These are phyloP conservation scores for Syncephalastrum contaminatum DNA, from an alignment of 371 early-diverging fungal genomes.

Conservation along the genomic window DNA sequence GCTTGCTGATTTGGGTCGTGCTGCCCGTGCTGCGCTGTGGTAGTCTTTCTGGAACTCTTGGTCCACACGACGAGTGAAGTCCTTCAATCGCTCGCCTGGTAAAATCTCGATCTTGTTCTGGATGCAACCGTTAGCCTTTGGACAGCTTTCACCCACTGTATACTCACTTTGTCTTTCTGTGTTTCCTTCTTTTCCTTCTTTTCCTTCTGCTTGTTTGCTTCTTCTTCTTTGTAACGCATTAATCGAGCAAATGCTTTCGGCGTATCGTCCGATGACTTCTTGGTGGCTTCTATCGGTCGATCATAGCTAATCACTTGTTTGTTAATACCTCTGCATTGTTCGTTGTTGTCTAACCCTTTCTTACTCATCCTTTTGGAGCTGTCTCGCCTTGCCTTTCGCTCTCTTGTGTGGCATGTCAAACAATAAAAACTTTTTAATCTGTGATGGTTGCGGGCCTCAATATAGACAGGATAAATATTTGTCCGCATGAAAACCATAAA, in stretches of 20 bases:
- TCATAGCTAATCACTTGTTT: constrained; percentile 6
- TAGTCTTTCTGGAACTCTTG: constrained; percentile 28
- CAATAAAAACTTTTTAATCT: background rate
- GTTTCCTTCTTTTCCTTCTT: constrained; percentile 30
- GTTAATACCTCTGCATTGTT: background rate
- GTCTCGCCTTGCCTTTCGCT: constrained; percentile 41
- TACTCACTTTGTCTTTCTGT: constrained; percentile 11
- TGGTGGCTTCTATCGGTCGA: constrained; percentile 15
- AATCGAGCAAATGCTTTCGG: constrained; percentile 44
- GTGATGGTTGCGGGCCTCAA: background rate
- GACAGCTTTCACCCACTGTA: background rate
- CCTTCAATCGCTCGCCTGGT: constrained; percentile 46
- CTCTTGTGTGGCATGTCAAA: constrained; percentile 41
- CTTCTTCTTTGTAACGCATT: constrained; percentile 35
- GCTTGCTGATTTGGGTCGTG: constrained; percentile 33
- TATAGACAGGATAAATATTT: background rate
- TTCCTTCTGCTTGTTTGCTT: constrained; percentile 31
- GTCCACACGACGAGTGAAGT: constrained; percentile 43
- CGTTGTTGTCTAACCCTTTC: constrained; percentile 25
- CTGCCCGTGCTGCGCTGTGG: constrained; percentile 24
- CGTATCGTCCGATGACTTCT: constrained; percentile 23
- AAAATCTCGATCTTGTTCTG: constrained; percentile 20
- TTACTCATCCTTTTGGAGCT: constrained; percentile 33
- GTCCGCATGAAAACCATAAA: too few species aligned
- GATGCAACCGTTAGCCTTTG: constrained; percentile 1